Conservation (phyloP, 2,329 filamentous ascomycete genomes). For the Aspergillus fijiensis region DNA sequence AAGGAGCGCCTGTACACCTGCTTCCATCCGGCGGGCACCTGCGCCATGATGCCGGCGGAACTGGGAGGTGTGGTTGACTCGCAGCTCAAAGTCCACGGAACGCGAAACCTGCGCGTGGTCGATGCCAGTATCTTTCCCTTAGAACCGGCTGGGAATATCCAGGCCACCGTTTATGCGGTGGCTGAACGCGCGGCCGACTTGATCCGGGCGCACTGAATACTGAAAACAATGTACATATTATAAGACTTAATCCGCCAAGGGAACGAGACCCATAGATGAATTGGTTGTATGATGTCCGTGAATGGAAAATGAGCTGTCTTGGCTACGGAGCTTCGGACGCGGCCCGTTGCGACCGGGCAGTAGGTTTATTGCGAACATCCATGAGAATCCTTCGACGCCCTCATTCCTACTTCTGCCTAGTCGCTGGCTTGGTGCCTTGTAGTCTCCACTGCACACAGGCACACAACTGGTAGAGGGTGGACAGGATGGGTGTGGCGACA, state of each 20-base stretch:
- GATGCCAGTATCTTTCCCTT: slow-evolving; percentile 39
- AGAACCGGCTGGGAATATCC: slow-evolving; percentile 38
- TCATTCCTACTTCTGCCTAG: background rate
- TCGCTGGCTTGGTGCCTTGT: background rate
- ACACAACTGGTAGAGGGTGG: slow-evolving; percentile 8
- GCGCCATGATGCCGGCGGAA: slow-evolving; percentile 33
- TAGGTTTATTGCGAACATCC: background rate
- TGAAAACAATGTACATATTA: no score
- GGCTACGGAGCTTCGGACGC: background rate
- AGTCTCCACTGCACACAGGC: slow-evolving; percentile 4
- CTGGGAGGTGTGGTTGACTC: slow-evolving; percentile 32
- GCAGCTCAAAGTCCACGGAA: slow-evolving; percentile 30
- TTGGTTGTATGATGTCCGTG: background rate
- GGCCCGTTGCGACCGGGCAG: background rate
- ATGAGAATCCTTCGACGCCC: background rate
- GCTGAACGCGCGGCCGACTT: slow-evolving; percentile 34
- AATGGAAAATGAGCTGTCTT: background rate
- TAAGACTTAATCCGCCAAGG: no score
- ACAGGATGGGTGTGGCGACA: slow-evolving; percentile 38
- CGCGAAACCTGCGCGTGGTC: slow-evolving; percentile 30
- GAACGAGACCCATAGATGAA: no score
- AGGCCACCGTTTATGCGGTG: slow-evolving; percentile 38
- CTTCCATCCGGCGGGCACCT: slow-evolving; percentile 33
- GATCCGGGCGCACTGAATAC: slow-evolving; percentile 10
- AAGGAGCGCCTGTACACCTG: slow-evolving; percentile 21